Conservation (phyloP, 2,329 filamentous ascomycete genomes). For the Pseudogymnoascus sp. region DNA sequence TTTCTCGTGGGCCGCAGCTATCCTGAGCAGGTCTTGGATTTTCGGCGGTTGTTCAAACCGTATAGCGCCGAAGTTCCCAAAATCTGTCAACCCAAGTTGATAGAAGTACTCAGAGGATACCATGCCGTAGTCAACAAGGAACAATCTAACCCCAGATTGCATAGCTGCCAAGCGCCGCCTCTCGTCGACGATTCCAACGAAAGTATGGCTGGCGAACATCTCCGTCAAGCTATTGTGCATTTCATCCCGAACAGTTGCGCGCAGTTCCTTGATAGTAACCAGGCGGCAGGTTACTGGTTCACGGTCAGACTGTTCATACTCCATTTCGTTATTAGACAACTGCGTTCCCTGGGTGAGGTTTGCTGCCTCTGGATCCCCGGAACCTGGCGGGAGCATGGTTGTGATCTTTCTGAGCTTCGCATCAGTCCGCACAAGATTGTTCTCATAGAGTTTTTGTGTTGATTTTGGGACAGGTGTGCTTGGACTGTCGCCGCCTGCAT, state of each 20-base stretch:
- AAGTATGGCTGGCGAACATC: constrained; percentile 79
- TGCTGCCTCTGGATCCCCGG: constrained; percentile 19
- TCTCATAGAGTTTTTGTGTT: constrained; percentile 61
- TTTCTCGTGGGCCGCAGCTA: constrained; percentile 67
- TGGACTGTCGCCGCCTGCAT: constrained; percentile 15
- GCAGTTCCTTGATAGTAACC: constrained; percentile 77
- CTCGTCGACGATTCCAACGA: constrained; percentile 88
- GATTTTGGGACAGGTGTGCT: constrained; percentile 21
- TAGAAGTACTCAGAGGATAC: constrained; percentile 87
- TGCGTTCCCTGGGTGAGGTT: constrained; percentile 23
- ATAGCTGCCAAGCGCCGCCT: constrained; percentile 81
- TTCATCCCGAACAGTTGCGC: constrained; percentile 67
- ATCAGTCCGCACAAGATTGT: constrained; percentile 86
- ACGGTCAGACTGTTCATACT: constrained; percentile 66
- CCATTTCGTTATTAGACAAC: constrained; percentile 40
- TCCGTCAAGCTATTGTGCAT: constrained; percentile 84
- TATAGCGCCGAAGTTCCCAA: constrained; percentile 86
- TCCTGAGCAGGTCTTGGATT: constrained; percentile 59
- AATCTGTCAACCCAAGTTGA: constrained; percentile 88
- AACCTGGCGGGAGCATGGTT: constrained; percentile 70
- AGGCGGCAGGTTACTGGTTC: constrained; percentile 64
- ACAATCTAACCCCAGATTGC: constrained; percentile 86
- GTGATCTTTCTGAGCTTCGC: constrained; percentile 88
- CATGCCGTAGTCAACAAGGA: constrained; percentile 86
- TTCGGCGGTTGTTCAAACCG: constrained; percentile 69